These are phyloP conservation scores for Lasiodiplodia citricola DNA, from an alignment of 2,329 filamentous ascomycete genomes.

Conservation along the genomic window DNA sequence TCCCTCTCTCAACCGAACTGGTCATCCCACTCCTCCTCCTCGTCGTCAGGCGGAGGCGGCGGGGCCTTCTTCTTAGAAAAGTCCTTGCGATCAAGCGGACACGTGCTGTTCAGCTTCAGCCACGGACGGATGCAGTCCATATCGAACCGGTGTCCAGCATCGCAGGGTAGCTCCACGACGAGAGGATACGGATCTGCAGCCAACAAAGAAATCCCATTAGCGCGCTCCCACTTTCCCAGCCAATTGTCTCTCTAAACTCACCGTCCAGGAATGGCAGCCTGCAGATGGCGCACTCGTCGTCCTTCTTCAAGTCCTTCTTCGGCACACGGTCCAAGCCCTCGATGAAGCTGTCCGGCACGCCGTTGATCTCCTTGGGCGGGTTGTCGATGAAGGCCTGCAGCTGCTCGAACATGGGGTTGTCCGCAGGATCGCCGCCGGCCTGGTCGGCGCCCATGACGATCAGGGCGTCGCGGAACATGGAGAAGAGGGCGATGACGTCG, in stretches of 20 bases:
- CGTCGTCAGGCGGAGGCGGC: slow-evolving; percentile 46
- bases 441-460: slow-evolving; percentile 58
- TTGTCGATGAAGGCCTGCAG: slow-evolving; percentile 62
- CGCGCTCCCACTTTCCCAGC: not conserved
- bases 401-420: slow-evolving; percentile 54
- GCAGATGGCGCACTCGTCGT: slow-evolving; percentile 65
- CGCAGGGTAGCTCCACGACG: slow-evolving; percentile 66
- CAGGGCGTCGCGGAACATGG: slow-evolving; percentile 65
- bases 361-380: slow-evolving; percentile 65
- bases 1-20: slow-evolving; percentile 3
- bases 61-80: slow-evolving; percentile 57
- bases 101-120: slow-evolving; percentile 68
- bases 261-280: slow-evolving; percentile 66
- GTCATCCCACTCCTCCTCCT: slow-evolving; percentile 47
- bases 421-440: slow-evolving; percentile 31
- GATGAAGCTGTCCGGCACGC: slow-evolving; percentile 66
- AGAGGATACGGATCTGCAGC: slow-evolving; percentile 62
- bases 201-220: slow-evolving; percentile 20
- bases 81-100: slow-evolving; percentile 65
- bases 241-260: slow-evolving; percentile 32
- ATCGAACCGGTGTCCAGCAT: slow-evolving; percentile 67
- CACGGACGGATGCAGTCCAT: slow-evolving; percentile 69
- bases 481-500: slow-evolving; percentile 65
- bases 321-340: slow-evolving; percentile 65
- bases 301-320: slow-evolving; percentile 58